Conservation (phyloP, 1,139 yeast species). For the Citeromyces siamensis region DNA sequence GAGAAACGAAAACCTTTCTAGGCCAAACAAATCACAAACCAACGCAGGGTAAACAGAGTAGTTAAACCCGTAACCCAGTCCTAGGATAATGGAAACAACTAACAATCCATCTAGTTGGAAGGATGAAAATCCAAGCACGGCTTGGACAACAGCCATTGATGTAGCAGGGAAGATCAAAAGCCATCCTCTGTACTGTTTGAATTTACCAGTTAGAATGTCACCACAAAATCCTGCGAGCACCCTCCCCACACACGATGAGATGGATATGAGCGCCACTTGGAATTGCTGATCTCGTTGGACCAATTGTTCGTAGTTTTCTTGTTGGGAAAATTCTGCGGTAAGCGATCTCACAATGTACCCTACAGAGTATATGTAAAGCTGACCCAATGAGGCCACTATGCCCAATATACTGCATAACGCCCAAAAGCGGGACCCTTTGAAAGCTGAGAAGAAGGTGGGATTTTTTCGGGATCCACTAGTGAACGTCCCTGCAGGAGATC, state of each 20-base stretch:
- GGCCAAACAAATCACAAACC: conserved; percentile 46
- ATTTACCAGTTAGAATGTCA: conserved; percentile 30
- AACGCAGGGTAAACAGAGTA: conserved; percentile 46
- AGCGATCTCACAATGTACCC: conserved; percentile 50
- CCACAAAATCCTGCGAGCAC: conserved; percentile 38
- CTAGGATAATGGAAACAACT: conserved; percentile 30
- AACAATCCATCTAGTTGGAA: conserved; percentile 22
- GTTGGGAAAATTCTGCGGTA: conserved; percentile 10
- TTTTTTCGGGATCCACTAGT: conserved; percentile 1
- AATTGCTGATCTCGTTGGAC: conserved; percentile 36
- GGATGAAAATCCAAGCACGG: conserved; percentile 22
- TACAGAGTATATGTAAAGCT: conserved; percentile 50
- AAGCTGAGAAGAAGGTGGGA: conserved; percentile 2
- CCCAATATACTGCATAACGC: conserved; percentile 32
- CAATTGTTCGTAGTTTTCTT: conserved; percentile 9
- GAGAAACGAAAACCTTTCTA: conserved; percentile 37
- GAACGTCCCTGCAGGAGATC: conserved; percentile 8
- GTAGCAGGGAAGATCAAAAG: conserved; percentile 32
- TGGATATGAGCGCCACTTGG: conserved; percentile 42
- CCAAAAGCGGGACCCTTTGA: conserved; percentile 29
- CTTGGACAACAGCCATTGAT: conserved; percentile 29
- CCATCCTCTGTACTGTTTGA: conserved; percentile 29
- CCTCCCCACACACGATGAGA: conserved; percentile 43
- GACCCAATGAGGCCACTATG: conserved; percentile 42
- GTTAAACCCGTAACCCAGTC: conserved; percentile 44